These are phyloP conservation scores for Musa itinerans DNA, from an alignment of 176 grass and related monocot species.

Conservation along the genomic window DNA sequence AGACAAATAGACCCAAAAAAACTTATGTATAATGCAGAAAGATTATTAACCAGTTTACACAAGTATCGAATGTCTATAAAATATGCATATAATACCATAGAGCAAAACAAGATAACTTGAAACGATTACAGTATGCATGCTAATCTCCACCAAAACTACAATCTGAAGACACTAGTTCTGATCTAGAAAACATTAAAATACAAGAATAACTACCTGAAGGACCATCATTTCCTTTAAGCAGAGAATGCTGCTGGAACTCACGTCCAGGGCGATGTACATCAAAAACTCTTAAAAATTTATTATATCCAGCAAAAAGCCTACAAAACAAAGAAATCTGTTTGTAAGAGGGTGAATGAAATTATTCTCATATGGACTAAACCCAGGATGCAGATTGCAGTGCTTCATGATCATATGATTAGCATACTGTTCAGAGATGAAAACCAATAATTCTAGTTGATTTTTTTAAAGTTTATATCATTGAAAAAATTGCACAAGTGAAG, in stretches of 20 bases:
- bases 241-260: constrained; percentile 76
- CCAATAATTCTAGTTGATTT: too few species aligned
- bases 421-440: too few species aligned
- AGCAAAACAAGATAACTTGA: too few species aligned
- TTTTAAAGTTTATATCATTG: too few species aligned
- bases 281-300: constrained; percentile 86
- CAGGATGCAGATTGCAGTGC: neutral
- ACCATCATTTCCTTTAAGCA: constrained; percentile 60
- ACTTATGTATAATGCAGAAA: neutral
- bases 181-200: neutral
- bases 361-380: neutral
- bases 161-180: neutral
- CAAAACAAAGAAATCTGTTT: constrained; percentile 15
- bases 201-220: constrained; percentile 40
- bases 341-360: neutral
- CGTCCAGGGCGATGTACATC: constrained; percentile 91
- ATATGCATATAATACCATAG: neutral
- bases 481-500: too few species aligned
- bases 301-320: constrained; percentile 98
- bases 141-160: neutral
- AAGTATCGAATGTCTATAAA: neutral
- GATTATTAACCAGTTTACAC: neutral
- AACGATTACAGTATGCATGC: neutral
- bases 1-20: neutral
- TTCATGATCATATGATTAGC: too few species aligned